These are phyloP conservation scores for Malassezia slooffiae DNA, from an alignment of 1,284 basidiomycete species.

Conservation along the genomic window DNA sequence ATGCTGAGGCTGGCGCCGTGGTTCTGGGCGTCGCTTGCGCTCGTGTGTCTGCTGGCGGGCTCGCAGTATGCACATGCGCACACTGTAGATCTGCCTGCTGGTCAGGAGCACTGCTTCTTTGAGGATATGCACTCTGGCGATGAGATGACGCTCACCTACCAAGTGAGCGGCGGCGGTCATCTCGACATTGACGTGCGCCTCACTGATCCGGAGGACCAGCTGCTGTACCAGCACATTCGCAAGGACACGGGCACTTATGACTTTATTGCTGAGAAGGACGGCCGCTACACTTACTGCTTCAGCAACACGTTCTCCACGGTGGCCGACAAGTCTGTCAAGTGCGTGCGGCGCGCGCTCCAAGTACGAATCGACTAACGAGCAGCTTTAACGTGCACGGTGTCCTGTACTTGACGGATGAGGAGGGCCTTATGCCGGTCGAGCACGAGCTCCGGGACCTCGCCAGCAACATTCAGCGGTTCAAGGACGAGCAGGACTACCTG, in stretches of 20 bases:
- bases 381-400: conserved; percentile 99
- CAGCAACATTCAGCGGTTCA: conserved; percentile 72
- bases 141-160: conserved; percentile 98
- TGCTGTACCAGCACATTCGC: conserved; percentile 67
- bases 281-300: conserved; percentile 91
- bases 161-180: conserved; percentile 91
- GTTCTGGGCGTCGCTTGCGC: background rate
- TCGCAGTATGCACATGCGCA: conserved; percentile 25
- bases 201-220: conserved; percentile 54
- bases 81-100: conserved; percentile 53
- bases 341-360: conserved; percentile 52
- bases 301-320: conserved; percentile 93
- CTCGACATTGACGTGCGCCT: conserved; percentile 95
- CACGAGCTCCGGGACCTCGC: conserved; percentile 84
- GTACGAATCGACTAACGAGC: conserved; percentile 6
- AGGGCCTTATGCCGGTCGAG: conserved; percentile 67
- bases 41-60: conserved; percentile 12
- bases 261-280: conserved; percentile 74
- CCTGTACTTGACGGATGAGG: conserved; percentile 78
- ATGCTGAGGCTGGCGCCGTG: background rate
- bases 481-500: conserved; percentile 98
- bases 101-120: conserved; percentile 93
- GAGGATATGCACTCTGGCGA: conserved; percentile 91
- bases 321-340: conserved; percentile 71
- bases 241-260: conserved; percentile 81